Conservation (phyloP, 148 eudicot genomes). For the Camellia sinensis region DNA sequence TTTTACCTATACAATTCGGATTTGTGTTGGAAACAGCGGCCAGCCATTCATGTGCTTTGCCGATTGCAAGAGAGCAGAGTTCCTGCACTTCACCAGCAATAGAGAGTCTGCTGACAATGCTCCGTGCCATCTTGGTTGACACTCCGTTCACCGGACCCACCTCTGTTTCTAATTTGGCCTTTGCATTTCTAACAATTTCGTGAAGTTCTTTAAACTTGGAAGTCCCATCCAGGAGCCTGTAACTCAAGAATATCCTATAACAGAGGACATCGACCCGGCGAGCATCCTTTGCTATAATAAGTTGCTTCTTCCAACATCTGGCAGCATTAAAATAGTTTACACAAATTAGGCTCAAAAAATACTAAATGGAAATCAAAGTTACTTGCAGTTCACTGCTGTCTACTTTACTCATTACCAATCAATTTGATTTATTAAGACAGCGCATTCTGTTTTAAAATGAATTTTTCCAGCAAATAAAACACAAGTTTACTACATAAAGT, state of each 20-base stretch:
- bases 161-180: conserved; percentile 69
- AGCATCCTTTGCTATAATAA: conserved; percentile 74
- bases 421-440: neutral
- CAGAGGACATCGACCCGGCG: conserved; percentile 85
- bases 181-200: conserved; percentile 65
- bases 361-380: conserved; percentile 9
- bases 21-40: conserved; percentile 34
- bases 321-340: conserved; percentile 13
- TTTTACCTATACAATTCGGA: conserved; percentile 43
- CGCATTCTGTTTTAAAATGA: neutral
- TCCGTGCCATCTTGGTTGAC: conserved; percentile 65
- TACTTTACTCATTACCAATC: neutral
- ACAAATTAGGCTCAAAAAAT: conserved; percentile 9
- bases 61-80: conserved; percentile 73
- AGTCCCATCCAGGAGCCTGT: conserved; percentile 75
- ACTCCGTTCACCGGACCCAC: conserved; percentile 75
- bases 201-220: conserved; percentile 73
- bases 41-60: conserved; percentile 73
- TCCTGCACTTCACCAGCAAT: conserved; percentile 71
- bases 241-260: conserved; percentile 68
- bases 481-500: neutral
- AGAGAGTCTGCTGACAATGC: conserved; percentile 79
- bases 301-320: conserved; percentile 94
- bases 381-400: neutral
- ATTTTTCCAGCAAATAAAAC: neutral